These are phyloP conservation scores for Telopea speciosissima DNA, from an alignment of 177 flowering plant species.

Conservation along the genomic window DNA sequence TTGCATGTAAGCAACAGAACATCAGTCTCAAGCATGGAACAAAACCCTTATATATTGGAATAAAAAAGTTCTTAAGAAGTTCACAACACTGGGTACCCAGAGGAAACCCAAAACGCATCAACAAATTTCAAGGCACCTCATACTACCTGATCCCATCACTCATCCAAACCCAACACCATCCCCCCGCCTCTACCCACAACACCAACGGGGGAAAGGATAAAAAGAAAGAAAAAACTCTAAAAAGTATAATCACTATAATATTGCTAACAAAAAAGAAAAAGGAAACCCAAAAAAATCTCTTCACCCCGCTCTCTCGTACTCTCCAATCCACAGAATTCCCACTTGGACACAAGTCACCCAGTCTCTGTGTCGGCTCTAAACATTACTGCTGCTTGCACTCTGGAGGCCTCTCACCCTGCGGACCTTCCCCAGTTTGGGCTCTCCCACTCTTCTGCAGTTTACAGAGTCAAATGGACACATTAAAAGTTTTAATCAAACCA, in stretches of 20 bases:
- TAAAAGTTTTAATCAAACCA: neutral
- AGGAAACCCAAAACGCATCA: slow-evolving; percentile 1
- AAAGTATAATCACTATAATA: neutral
- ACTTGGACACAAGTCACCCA: neutral
- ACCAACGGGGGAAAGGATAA: no score
- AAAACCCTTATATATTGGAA: neutral
- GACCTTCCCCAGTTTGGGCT: slow-evolving; percentile 36
- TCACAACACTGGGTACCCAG: slow-evolving; percentile 3
- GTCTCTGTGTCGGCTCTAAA: neutral
- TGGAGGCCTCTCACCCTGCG: slow-evolving; percentile 57
- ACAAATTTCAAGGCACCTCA: neutral
- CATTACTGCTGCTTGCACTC: slow-evolving; percentile 78
- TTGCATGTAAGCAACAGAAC: neutral
- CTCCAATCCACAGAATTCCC: neutral
- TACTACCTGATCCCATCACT: neutral
- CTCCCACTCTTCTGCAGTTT: slow-evolving; percentile 45
- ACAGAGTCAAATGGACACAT: neutral
- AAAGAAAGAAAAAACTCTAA: neutral
- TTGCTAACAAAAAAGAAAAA: slow-evolving; percentile 5
- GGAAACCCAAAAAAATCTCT: slow-evolving; percentile 13
- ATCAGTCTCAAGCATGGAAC: neutral
- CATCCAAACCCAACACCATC: neutral
- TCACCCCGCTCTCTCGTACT: neutral
- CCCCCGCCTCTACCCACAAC: no score
- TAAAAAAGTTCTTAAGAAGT: neutral